phyloP scores from a whole-genome alignment of 2,329 filamentous ascomycete species.

The Akanthomyces uredinophilus region DNA sequence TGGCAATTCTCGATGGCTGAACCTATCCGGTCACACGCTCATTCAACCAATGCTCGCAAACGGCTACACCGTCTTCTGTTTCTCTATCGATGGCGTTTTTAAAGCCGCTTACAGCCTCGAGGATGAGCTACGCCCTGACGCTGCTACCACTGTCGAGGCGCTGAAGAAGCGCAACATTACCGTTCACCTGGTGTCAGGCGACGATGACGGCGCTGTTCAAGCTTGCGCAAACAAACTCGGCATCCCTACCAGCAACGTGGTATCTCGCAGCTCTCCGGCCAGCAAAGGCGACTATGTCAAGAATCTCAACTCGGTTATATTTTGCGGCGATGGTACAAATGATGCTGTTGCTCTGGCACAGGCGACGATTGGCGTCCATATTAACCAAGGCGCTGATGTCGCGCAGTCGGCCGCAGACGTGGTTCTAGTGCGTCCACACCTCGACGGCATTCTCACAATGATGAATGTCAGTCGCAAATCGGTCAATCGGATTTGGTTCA shows the following conservation, averaged over 20 bases:
- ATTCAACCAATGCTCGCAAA: constrained; percentile 32
- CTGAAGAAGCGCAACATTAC: constrained; percentile 35
- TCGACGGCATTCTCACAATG: constrained; percentile 52
- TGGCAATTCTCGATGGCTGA: constrained; percentile 48
- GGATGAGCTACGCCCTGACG: constrained; percentile 42
- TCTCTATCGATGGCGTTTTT: constrained; percentile 33
- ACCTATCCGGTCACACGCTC: constrained; percentile 23
- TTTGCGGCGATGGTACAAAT: constrained; percentile 75
- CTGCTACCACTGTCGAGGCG: constrained; percentile 28
- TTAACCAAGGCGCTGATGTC: constrained; percentile 58
- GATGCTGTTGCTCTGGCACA: constrained; percentile 68
- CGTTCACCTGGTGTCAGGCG: constrained; percentile 48
- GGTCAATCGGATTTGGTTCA: constrained; percentile 53
- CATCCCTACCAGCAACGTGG: constrained; percentile 34
- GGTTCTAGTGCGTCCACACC: constrained; percentile 54
- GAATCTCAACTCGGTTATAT: constrained; percentile 47
- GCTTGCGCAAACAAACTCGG: constrained; percentile 33
- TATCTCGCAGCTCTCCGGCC: constrained; percentile 38
- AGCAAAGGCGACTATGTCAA: constrained; percentile 44
- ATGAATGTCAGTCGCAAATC: constrained; percentile 48
- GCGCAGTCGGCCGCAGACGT: constrained; percentile 64
- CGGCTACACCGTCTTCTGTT: constrained; percentile 43
- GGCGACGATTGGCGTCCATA: constrained; percentile 66
- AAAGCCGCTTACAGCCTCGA: constrained; percentile 41
- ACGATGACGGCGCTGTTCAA: constrained; percentile 46